A percentile compares a stretch with the other conserved stretches of the same genome.
These are phyloP conservation scores for Chlorella vulgaris DNA, from an alignment of 139 green algal species.

Conservation along the genomic window DNA sequence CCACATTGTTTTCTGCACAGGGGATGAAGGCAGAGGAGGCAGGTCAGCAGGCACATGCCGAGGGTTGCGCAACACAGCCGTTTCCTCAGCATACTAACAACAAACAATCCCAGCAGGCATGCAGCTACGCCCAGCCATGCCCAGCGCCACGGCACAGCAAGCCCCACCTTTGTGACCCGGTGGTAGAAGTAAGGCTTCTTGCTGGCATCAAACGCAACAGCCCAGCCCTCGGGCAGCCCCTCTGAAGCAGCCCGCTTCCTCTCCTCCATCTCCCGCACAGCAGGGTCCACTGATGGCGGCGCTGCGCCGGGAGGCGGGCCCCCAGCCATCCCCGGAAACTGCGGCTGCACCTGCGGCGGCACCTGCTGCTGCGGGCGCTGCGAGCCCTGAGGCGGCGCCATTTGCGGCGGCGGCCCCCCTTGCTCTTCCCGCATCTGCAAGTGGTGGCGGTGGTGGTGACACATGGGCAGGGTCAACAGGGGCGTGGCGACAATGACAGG, in stretches of 20 bases:
- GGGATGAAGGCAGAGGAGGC: constrained; percentile 15
- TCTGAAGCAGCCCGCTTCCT: constrained; percentile 14
- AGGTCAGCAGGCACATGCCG: too few relatives aligned
- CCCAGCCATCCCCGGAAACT: too few relatives aligned
- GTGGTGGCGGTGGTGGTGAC: neutral
- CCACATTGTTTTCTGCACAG: constrained; percentile 80
- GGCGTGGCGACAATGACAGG: too few relatives aligned
- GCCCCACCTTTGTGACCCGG: neutral
- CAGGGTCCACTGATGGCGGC: neutral
- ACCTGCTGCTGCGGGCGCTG: neutral
- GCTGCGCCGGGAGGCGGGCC: neutral
- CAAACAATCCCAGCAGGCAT: too few relatives aligned
- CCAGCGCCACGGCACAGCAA: neutral
- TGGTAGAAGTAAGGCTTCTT: constrained; percentile 74
- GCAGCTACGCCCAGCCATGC: neutral
- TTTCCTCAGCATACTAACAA: too few relatives aligned
- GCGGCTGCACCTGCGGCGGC: neutral
- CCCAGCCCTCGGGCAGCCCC: constrained; percentile 72
- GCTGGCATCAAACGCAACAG: constrained; percentile 61
- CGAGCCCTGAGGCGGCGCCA: constrained; percentile 6
- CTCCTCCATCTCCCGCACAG: neutral
- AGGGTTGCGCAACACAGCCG: too few relatives aligned
- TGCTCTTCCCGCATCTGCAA: constrained; percentile 25
- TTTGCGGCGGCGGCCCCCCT: constrained; percentile 1
- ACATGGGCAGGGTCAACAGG: neutral